Percentiles rank a stretch among this genome's conserved stretches.
These are phyloP conservation scores for Puccinia hordei DNA, from an alignment of 1,284 basidiomycete genomes.

Conservation along the genomic window DNA sequence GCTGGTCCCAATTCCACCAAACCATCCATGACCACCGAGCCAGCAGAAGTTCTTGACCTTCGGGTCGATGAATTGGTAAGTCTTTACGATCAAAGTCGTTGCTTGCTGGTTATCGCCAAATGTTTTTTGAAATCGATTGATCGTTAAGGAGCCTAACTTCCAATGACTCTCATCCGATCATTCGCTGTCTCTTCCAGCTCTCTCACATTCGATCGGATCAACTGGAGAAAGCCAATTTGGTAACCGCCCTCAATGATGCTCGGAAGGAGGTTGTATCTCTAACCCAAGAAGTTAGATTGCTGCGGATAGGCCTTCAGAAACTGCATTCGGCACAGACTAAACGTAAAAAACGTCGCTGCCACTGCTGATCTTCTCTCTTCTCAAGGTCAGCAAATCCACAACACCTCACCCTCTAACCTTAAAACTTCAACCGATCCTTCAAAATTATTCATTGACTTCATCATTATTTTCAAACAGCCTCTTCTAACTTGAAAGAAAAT, in stretches of 20 bases:
- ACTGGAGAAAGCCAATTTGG: slow-evolving; percentile 41
- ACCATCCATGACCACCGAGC: slow-evolving; percentile 2
- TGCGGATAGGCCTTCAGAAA: slow-evolving; percentile 34
- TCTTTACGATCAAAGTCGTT: neutral
- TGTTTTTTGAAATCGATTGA: neutral
- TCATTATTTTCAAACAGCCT: no score
- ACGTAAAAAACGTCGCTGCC: no score
- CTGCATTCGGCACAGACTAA: neutral
- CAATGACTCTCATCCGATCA: neutral
- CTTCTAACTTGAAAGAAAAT: no score
- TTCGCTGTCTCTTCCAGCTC: slow-evolving; percentile 11
- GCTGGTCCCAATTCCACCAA: neutral
- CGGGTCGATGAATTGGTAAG: slow-evolving; percentile 34
- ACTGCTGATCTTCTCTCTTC: no score
- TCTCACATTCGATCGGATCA: slow-evolving; percentile 47
- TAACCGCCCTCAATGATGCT: slow-evolving; percentile 24
- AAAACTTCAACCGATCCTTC: no score
- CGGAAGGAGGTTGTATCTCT: slow-evolving; percentile 23
- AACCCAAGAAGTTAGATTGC: slow-evolving; percentile 33
- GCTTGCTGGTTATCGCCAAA: neutral
- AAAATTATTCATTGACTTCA: no score
- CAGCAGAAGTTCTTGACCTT: slow-evolving; percentile 12
- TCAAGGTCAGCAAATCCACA: no score
- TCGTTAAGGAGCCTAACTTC: neutral
- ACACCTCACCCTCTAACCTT: no score